phyloP scores from a whole-genome alignment of 192 early-diverging fungal species.

The Coemansia sp. region DNA sequence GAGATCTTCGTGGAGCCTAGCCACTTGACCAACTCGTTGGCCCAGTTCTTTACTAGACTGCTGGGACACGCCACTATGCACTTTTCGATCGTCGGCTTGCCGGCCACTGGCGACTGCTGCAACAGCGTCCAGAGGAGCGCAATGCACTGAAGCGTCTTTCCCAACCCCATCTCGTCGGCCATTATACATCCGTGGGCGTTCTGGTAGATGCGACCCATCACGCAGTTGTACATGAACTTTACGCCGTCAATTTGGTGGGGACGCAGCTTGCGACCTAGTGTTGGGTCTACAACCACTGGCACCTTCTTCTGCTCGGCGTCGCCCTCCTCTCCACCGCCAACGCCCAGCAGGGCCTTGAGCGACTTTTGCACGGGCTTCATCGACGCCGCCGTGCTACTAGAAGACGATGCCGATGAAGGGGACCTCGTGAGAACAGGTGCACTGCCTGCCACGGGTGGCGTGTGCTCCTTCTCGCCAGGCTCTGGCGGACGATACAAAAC shows the following conservation, averaged over 20 bases:
- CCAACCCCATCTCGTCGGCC: conserved; percentile 98
- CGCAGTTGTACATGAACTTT: conserved; percentile 91
- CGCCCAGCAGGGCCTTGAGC: conserved; percentile 55
- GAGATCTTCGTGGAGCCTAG: conserved; percentile 78
- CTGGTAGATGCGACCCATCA: conserved; percentile 71
- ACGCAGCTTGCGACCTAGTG: conserved; percentile 76
- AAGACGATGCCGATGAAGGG: conserved; percentile 7
- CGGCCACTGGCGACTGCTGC: conserved; percentile 80
- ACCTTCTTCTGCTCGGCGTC: conserved; percentile 35
- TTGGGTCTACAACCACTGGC: conserved; percentile 85
- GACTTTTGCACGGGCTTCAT: conserved; percentile 30
- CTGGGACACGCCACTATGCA: conserved; percentile 96
- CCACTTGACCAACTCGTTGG: conserved; percentile 97
- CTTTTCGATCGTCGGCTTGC: conserved; percentile 94
- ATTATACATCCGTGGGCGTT: conserved; percentile 94
- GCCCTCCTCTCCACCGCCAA: conserved; percentile 14
- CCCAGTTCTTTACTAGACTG: conserved; percentile 96
- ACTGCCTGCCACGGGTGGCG: conserved; percentile 20
- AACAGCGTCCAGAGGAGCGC: conserved; percentile 96
- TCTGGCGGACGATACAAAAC: conserved; percentile 77
- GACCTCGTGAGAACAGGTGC: conserved; percentile 28
- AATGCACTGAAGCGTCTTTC: conserved; percentile 90
- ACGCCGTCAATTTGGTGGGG: conserved; percentile 98
- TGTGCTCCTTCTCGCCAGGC: conserved; percentile 53
- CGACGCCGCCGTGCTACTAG: not conserved